Conservation (phyloP, 192 early-diverging fungal genomes). For the Podochytrium sp. region DNA sequence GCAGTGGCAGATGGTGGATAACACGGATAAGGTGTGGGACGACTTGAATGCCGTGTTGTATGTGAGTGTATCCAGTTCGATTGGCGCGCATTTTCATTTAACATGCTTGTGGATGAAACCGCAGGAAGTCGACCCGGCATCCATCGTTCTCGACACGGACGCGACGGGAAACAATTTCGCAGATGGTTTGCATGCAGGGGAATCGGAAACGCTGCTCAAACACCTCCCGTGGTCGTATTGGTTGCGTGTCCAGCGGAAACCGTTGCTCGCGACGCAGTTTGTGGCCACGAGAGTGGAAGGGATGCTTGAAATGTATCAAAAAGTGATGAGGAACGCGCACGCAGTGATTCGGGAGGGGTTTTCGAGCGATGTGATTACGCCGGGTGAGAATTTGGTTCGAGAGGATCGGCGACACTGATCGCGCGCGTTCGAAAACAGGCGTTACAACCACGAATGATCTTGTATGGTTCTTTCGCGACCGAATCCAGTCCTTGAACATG, state of each 20-base stretch:
- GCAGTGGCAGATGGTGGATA: slow-evolving; percentile 1
- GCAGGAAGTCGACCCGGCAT: slow-evolving; percentile 1
- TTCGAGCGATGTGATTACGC: slow-evolving; percentile 1
- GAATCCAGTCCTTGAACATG: slow-evolving; percentile 23
- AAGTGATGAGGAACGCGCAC: slow-evolving; percentile 15
- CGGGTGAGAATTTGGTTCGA: neutral
- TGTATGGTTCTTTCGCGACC: slow-evolving; percentile 24
- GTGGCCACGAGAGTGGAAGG: slow-evolving; percentile 14
- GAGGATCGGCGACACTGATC: neutral
- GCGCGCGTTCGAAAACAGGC: neutral
- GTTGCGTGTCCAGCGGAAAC: slow-evolving; percentile 9
- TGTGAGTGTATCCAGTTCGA: too few relatives aligned
- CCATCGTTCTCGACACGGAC: slow-evolving; percentile 23
- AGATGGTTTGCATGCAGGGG: slow-evolving; percentile 28
- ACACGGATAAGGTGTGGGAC: slow-evolving; percentile 17
- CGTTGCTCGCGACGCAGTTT: slow-evolving; percentile 24
- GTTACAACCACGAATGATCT: slow-evolving; percentile 20
- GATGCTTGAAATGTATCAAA: slow-evolving; percentile 4
- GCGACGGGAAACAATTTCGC: slow-evolving; percentile 22
- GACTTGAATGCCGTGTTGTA: slow-evolving; percentile 4
- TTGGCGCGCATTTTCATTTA: neutral
- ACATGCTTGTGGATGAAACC: too few relatives aligned
- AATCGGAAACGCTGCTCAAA: slow-evolving; percentile 4
- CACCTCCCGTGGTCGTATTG: slow-evolving; percentile 17
- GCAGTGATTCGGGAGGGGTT: slow-evolving; percentile 26